Evolutionary conservation across 2,329 filamentous ascomycete genomes (phyloP).

Genomic region (Aspergillus arachidicola): DNA sequence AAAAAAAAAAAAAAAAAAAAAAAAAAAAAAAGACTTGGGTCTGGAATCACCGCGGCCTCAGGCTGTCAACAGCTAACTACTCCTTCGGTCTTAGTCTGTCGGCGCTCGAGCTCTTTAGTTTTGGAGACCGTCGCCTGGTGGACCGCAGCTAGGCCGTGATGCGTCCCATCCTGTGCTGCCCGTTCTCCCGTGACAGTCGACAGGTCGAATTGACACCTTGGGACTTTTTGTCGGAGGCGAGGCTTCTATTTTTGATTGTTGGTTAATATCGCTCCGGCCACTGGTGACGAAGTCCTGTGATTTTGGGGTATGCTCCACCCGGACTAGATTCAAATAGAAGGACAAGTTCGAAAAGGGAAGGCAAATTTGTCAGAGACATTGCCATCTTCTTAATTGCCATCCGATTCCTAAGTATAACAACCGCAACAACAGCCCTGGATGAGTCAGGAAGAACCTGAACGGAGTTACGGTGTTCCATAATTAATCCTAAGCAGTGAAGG

Average conservation of each 20-base stretch:
- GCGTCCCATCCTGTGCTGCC: slow-evolving; percentile 6
- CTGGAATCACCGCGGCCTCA: background rate
- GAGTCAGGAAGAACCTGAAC: background rate
- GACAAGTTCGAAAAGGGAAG: background rate
- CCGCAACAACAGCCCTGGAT: background rate
- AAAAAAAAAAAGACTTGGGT: background rate
- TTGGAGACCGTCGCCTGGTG: slow-evolving; percentile 4
- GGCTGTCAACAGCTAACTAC: background rate
- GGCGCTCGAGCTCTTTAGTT: background rate
- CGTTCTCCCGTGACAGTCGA: slow-evolving; percentile 14
- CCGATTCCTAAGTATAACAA: background rate
- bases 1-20: background rate
- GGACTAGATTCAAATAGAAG: background rate
- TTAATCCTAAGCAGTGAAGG: background rate
- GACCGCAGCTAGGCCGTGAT: slow-evolving; percentile 1
- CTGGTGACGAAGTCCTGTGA: background rate
- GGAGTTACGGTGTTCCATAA: background rate
- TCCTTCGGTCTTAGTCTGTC: background rate
- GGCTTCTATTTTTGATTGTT: slow-evolving; percentile 6
- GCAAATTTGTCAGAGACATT: background rate
- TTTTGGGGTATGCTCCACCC: background rate
- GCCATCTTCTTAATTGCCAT: background rate
- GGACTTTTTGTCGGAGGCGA: background rate
- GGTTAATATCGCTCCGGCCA: background rate
- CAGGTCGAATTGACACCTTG: slow-evolving; percentile 11